phyloP scores from a whole-genome alignment of 345 rosid species.

The Brassica napus region DNA sequence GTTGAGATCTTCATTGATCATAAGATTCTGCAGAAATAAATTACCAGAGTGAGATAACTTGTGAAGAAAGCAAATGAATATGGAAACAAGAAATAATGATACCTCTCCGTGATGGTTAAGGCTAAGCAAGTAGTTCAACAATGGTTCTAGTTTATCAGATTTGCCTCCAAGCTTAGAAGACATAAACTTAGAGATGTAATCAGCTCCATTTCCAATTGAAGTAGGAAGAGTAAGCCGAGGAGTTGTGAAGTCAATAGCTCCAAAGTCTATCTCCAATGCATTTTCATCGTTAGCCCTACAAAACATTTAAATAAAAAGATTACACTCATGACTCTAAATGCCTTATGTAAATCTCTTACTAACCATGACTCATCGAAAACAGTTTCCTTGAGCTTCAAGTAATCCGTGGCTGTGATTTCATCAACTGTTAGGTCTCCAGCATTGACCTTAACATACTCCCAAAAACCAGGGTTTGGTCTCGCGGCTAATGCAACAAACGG shows the following conservation, averaged over 20 bases:
- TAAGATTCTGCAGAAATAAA: conserved; percentile 53
- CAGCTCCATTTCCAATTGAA: conserved; percentile 77
- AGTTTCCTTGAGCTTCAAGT: conserved; percentile 75
- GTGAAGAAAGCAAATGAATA: background rate
- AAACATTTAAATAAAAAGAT: conserved; percentile 4
- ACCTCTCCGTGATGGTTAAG: conserved; percentile 88
- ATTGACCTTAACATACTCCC: conserved; percentile 86
- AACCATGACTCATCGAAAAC: conserved; percentile 79
- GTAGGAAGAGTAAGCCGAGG: conserved; percentile 71
- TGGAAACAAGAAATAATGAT: conserved; percentile 17
- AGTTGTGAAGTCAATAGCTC: conserved; percentile 65
- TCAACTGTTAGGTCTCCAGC: conserved; percentile 60
- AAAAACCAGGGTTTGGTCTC: conserved; percentile 82
- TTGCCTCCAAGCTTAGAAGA: conserved; percentile 56
- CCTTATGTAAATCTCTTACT: background rate
- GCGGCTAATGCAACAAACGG: conserved; percentile 79
- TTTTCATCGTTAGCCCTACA: conserved; percentile 84
- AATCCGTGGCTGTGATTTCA: conserved; percentile 57
- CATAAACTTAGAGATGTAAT: conserved; percentile 63
- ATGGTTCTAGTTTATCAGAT: conserved; percentile 40
- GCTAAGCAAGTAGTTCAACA: conserved; percentile 60
- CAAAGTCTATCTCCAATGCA: conserved; percentile 84
- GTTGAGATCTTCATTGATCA: conserved; percentile 64
- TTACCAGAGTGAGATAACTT: background rate
- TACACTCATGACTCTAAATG: background rate